Evolutionary conservation across 805 yeast genomes (phyloP), one percentile per base, ranked within the genome.

Genomic region (Scheffersomyces stipitis): DNA sequence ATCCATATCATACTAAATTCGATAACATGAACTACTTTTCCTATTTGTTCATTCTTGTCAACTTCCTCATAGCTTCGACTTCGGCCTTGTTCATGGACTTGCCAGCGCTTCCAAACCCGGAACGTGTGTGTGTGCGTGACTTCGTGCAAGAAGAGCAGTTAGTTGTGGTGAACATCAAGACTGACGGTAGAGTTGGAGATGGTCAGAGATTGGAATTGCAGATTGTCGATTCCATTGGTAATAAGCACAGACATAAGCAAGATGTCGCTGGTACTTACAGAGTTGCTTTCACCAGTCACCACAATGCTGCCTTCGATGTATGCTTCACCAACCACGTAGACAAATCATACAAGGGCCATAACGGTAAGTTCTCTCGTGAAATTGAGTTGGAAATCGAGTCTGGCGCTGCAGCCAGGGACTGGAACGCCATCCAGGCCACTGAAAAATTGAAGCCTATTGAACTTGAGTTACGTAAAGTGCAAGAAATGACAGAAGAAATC

Each of bases 351-450:
- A 64, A 63, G 33, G n/a, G n/a, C n/a, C n/a, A n/a, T n/a, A 58
- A 58, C 42, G 60, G 64, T 37, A 74, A 75, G 20, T 52, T 75
- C 48, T 60, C 67, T 42, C 82, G 98, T 62, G 83, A 83, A 36
- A 70, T 93, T 51, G 96, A 89, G 56, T 71, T 93, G 54, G 97
- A 90, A 46, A 83, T 93, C 41, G 98, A 93, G 63, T 81, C 89
- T 44, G 99, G 99, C 30, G 86, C 97, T 34, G 86, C 89, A 53
- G 99, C 98, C 28, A 83, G 98, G 64, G 98, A 93, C 68, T 93
- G 98, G 97, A 88, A 89, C 58, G 87, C 89, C 16, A 72, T 90
- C 45, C 96, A 90, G 70, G 90, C 96, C 31, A 78, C 85, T 30
- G 98, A 93, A 64, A 87, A 88, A 60, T 80, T 93, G 62, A 86